phyloP scores from a whole-genome alignment of 768 basidiomycete genomes.

The Favolaschia claudopus region DNA sequence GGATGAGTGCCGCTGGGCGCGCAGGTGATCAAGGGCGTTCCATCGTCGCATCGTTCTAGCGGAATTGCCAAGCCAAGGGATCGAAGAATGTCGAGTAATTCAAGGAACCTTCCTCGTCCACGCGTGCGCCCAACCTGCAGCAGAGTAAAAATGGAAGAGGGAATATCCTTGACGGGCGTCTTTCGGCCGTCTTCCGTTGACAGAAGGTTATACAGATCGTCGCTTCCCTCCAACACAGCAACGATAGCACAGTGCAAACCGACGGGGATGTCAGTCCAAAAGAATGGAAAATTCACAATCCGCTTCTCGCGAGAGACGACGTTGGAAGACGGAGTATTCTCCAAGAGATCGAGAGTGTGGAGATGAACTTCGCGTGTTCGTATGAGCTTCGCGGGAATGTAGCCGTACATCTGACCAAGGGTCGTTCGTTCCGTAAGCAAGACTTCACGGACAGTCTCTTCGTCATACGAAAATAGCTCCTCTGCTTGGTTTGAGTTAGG shows the following conservation, averaged over 20 bases:
- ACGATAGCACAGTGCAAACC: conserved; percentile 71
- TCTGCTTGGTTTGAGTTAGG: conserved; percentile 52
- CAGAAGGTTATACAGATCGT: conserved; percentile 63
- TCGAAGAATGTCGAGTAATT: conserved; percentile 66
- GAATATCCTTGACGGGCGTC: conserved; percentile 61
- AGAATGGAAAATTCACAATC: conserved; percentile 67
- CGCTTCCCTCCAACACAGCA: conserved; percentile 60
- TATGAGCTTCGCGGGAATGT: conserved; percentile 68
- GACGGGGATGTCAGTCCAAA: conserved; percentile 70
- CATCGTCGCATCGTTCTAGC: conserved; percentile 52
- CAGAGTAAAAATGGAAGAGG: conserved; percentile 54
- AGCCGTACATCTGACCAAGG: conserved; percentile 78
- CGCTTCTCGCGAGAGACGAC: conserved; percentile 61
- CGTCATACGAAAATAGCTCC: conserved; percentile 63
- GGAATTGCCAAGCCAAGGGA: conserved; percentile 68
- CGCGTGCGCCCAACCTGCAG: conserved; percentile 68
- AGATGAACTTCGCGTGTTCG: conserved; percentile 74
- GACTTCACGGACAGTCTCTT: conserved; percentile 62
- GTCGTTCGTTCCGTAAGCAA: conserved; percentile 76
- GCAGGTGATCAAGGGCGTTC: conserved; percentile 55
- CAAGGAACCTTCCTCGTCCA: conserved; percentile 65
- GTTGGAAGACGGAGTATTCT: conserved; percentile 45
- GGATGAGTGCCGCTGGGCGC: conserved; percentile 51
- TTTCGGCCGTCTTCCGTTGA: conserved; percentile 53
- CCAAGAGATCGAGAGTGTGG: conserved; percentile 56